Conservation (phyloP, 148 eudicot species). For the Arbutus unedo region DNA sequence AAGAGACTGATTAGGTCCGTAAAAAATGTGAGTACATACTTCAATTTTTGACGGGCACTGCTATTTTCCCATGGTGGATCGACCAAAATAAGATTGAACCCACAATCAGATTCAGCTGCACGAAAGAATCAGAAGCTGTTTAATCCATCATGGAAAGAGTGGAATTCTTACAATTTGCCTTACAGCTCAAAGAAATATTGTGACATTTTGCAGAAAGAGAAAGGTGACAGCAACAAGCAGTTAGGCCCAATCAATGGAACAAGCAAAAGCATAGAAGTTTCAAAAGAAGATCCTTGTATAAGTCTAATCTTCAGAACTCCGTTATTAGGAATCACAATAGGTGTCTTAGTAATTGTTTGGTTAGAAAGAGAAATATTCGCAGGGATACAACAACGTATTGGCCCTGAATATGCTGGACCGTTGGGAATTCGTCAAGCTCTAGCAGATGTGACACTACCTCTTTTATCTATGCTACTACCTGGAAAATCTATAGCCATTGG, state of each 20-base stretch:
- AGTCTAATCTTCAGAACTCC: no score
- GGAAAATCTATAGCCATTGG: no score
- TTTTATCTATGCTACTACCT: no score
- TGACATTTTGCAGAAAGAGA: background rate
- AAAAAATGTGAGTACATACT: slow-evolving; percentile 38
- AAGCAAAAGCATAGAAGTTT: background rate
- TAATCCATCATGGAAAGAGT: background rate
- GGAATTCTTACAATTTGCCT: background rate
- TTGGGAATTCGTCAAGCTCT: no score
- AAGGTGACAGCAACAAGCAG: background rate
- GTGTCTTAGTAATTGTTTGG: no score
- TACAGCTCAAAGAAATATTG: background rate
- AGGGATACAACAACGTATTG: no score
- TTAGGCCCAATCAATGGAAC: background rate
- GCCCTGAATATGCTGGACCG: no score
- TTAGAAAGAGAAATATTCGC: no score
- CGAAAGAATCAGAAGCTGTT: slow-evolving; percentile 14
- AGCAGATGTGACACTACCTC: no score
- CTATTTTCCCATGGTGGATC: slow-evolving; percentile 99
- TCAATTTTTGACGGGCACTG: slow-evolving; percentile 84
- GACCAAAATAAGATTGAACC: slow-evolving; percentile 76
- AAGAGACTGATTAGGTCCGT: background rate
- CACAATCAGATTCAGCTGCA: slow-evolving; percentile 66
- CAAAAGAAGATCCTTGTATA: no score
- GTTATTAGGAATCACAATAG: no score